phyloP scores from a whole-genome alignment of 306 rosid genomes.

The Corylus americana region DNA sequence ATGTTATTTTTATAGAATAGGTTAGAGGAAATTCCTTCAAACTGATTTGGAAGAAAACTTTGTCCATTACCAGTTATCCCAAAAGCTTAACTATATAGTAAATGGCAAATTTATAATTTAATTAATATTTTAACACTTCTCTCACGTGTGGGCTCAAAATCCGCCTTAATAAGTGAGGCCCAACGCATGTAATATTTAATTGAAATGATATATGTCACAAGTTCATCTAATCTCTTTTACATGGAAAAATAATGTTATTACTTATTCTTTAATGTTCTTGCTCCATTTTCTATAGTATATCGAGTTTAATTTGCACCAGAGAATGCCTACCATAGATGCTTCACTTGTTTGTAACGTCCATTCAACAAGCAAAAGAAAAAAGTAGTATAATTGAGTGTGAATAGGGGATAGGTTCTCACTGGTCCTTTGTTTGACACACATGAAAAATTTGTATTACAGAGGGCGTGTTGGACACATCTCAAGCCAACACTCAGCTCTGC shows the following conservation, averaged over 20 bases:
- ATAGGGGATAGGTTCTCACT: background rate
- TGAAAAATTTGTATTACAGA: background rate
- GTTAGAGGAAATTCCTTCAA: too few relatives aligned
- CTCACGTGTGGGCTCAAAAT: too few relatives aligned
- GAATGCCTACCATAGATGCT: background rate
- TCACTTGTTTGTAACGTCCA: background rate
- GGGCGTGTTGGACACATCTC: background rate
- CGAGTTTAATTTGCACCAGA: background rate
- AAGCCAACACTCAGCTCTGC: background rate
- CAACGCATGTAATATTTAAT: too few relatives aligned
- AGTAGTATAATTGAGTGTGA: background rate
- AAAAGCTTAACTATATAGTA: too few relatives aligned
- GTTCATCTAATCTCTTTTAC: too few relatives aligned
- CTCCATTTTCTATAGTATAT: background rate
- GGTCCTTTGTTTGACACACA: background rate
- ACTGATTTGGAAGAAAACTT: too few relatives aligned
- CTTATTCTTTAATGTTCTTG: background rate
- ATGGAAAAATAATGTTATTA: background rate
- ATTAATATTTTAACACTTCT: too few relatives aligned
- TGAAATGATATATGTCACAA: too few relatives aligned
- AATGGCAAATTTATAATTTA: too few relatives aligned
- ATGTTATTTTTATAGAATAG: too few relatives aligned
- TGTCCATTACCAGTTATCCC: too few relatives aligned
- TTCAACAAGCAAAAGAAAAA: background rate
- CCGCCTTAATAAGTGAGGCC: too few relatives aligned